These are phyloP conservation scores for Cubamyces lactineus DNA, from an alignment of 768 basidiomycete species.

Conservation along the genomic window DNA sequence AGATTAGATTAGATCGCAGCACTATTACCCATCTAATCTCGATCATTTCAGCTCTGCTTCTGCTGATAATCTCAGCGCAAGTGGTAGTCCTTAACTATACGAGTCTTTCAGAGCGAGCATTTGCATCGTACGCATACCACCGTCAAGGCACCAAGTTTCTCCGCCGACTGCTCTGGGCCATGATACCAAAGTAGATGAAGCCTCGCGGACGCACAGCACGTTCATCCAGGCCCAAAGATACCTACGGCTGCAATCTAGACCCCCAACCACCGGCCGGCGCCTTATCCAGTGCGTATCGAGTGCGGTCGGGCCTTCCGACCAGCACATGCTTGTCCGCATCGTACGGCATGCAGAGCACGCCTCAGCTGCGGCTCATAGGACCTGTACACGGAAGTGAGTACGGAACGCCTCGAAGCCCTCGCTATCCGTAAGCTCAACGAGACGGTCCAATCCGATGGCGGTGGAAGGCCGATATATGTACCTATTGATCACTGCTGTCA, in stretches of 20 bases:
- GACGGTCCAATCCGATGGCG: too few species aligned
- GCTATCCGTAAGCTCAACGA: too few species aligned
- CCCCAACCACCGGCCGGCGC: not conserved
- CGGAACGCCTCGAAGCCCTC: too few species aligned
- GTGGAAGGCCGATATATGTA: too few species aligned
- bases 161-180: not conserved
- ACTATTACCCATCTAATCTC: not conserved
- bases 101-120: not conserved
- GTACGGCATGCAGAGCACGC: too few species aligned
- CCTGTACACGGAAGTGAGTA: too few species aligned
- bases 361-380: too few species aligned
- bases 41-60: not conserved
- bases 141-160: not conserved
- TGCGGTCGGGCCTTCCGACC: not conserved
- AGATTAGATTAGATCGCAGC: conserved; percentile 21
- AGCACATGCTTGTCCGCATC: not conserved
- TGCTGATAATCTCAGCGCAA: too few species aligned
- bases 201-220: too few species aligned
- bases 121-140: not conserved
- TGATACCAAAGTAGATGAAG: not conserved
- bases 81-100: too few species aligned
- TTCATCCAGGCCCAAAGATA: too few species aligned
- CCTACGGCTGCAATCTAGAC: not conserved
- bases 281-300: not conserved
- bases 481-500: too few species aligned